Conservation (phyloP, 495 filamentous ascomycete genomes). For the Immersiella caudata region DNA sequence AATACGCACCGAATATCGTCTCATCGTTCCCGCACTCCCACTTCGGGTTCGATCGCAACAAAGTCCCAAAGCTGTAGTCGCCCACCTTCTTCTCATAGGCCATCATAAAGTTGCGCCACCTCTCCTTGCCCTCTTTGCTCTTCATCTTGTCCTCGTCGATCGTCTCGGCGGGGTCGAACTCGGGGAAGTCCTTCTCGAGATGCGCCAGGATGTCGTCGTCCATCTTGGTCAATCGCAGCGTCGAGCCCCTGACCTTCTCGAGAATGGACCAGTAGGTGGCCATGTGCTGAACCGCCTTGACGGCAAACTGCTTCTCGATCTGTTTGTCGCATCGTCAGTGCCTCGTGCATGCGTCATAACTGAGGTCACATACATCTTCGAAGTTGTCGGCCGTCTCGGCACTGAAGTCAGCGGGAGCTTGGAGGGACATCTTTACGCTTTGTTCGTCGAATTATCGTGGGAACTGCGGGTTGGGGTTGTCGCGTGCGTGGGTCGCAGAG, state of each 20-base stretch:
- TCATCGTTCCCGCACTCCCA: slow-evolving; percentile 84
- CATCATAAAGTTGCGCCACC: slow-evolving; percentile 94
- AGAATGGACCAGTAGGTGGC: slow-evolving; percentile 96
- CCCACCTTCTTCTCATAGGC: slow-evolving; percentile 88
- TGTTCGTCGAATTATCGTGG: background rate
- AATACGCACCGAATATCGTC: slow-evolving; percentile 86
- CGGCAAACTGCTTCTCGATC: slow-evolving; percentile 99
- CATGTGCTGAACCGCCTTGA: slow-evolving; percentile 96
- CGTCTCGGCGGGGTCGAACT: slow-evolving; percentile 77
- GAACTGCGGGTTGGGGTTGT: background rate
- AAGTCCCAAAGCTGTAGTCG: slow-evolving; percentile 97
- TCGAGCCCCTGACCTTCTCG: slow-evolving; percentile 81
- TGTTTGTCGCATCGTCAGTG: slow-evolving; percentile 37
- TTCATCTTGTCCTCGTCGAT: slow-evolving; percentile 96
- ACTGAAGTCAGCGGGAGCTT: slow-evolving; percentile 46
- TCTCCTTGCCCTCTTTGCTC: slow-evolving; percentile 92
- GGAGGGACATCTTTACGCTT: background rate
- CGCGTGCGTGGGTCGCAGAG: background rate
- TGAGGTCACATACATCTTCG: slow-evolving; percentile 45
- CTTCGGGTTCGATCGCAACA: slow-evolving; percentile 77
- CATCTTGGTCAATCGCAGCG: slow-evolving; percentile 85
- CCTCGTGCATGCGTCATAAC: background rate
- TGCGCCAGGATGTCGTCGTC: slow-evolving; percentile 93
- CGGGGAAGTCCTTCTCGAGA: slow-evolving; percentile 84
- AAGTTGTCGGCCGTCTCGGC: slow-evolving; percentile 52